These are phyloP conservation scores for Leonotis leonurus DNA, from an alignment of 257 asterid species.

Conservation along the genomic window DNA sequence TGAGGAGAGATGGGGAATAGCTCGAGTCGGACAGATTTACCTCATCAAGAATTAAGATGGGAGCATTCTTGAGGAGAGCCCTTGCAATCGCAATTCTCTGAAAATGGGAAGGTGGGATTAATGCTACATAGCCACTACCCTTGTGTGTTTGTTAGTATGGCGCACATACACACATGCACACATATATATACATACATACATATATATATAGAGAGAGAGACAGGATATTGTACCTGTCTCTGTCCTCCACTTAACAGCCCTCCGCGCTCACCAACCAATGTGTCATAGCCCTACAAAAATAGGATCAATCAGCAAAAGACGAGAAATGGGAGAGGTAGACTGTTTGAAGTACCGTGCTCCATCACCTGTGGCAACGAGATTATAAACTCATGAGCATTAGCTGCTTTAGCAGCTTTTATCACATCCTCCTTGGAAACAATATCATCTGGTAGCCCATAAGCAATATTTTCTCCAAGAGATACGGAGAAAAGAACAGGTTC, in stretches of 20 bases:
- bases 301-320: constrained; percentile 13
- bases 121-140: neutral
- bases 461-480: constrained; percentile 93
- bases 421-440: constrained; percentile 78
- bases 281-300: constrained; percentile 68
- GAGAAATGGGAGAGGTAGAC: constrained; percentile 4
- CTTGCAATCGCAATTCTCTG: constrained; percentile 98
- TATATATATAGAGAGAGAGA: constrained; percentile 13
- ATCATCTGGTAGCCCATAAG: constrained; percentile 95
- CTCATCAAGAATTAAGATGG: constrained; percentile 93
- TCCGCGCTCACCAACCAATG: constrained; percentile 96
- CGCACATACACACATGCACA: neutral
- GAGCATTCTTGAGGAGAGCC: constrained; percentile 95
- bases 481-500: constrained; percentile 93
- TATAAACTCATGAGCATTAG: constrained; percentile 95
- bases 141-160: neutral
- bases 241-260: constrained; percentile 97
- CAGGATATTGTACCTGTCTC: constrained; percentile 58
- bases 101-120: constrained; percentile 20
- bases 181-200: no score
- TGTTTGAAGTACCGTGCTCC: constrained; percentile 5
- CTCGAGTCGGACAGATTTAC: constrained; percentile 21
- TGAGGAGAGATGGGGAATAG: neutral
- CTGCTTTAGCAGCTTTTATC: constrained; percentile 96
- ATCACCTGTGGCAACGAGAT: constrained; percentile 87